Base-by-base conservation (phyloP, 331 rosid genomes). In the Spiraea crenata region DNA sequence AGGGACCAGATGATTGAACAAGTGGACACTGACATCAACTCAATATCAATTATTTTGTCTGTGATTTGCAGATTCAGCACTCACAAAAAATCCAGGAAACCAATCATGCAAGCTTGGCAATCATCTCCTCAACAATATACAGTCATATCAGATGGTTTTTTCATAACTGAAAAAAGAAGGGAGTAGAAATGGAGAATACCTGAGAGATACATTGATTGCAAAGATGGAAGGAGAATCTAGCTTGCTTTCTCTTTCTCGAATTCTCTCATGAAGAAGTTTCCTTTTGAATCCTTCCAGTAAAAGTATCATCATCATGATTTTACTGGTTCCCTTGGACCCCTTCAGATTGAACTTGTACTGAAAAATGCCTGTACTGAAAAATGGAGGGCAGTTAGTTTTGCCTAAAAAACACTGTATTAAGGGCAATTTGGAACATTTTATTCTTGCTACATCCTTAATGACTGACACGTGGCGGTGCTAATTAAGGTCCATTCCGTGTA, bases 251-350 rank as follows among this genome's bases (percentile, higher is more conserved):
- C n/a, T 62, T 35, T 58, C 41, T 3, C 11, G 11, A 9, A 39
- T 69, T 59, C 63, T 39, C 63, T 39, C 60, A 14, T 1, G 52
- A 79, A 78, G 89, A 87, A 82, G 82, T 82, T 82, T 87, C 85
- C 88, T 57, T 45, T n/a, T 9, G 25, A 11, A 25, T 25, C 31
- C 31, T 25, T 25, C 31, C 31, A 25, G 31, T 25, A n/a, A 57
- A 16, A 45, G 12, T 2, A 19, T 9, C 51, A 51, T 40, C 38
- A 52, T 12, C 14, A 12, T 38, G 37, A 9, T 49, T 38, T 5
- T 20, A 38, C 25, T 8, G 15, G 31, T 25, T 2, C 31, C 31
- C 31, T 0, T 25, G 31, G 31, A 25, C 31, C 31, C 31, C 31
- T 25, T 25, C 31, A 25, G 31, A 25, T 25, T 25, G 31, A 25